A percentile compares a stretch with the other conserved stretches of the same genome.
These are phyloP conservation scores for Monosporozyma yasuniensis DNA, from an alignment of 805 yeast species.

Conservation along the genomic window DNA sequence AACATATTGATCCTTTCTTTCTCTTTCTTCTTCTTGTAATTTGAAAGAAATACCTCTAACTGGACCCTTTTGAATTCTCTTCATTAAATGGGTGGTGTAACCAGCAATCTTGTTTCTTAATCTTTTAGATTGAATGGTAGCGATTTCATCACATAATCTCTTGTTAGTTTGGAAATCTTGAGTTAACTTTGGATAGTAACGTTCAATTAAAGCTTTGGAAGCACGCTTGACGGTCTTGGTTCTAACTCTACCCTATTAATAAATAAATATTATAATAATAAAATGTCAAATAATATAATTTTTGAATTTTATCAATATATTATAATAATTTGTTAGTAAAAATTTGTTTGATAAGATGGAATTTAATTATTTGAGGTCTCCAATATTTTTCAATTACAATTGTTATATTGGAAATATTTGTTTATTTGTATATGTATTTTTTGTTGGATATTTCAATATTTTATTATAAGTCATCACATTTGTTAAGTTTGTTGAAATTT, in stretches of 20 bases:
- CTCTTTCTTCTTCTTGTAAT: constrained; percentile 99
- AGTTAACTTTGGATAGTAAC: constrained; percentile 99
- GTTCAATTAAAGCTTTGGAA: constrained; percentile 98
- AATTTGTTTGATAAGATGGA: too few species aligned
- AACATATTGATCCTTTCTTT: constrained; percentile 99
- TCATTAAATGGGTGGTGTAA: constrained; percentile 99
- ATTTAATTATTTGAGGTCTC: too few species aligned
- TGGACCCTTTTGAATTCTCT: constrained; percentile 99
- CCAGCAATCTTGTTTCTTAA: constrained; percentile 99
- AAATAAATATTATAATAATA: background rate
- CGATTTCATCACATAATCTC: constrained; percentile 97
- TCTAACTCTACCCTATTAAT: constrained; percentile 97
- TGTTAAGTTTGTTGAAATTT: too few species aligned
- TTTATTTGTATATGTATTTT: too few species aligned
- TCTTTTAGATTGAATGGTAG: constrained; percentile 98
- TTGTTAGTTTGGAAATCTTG: constrained; percentile 99
- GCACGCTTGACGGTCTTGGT: constrained; percentile 99
- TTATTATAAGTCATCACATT: too few species aligned
- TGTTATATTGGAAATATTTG: too few species aligned
- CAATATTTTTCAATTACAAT: too few species aligned
- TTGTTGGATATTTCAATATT: too few species aligned
- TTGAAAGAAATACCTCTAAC: constrained; percentile 99
- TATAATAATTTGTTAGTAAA: too few species aligned
- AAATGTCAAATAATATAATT: too few species aligned
- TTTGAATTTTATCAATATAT: too few species aligned